These are phyloP conservation scores for Eurotiales sp. DNA, from an alignment of 2,329 filamentous ascomycete genomes.

Conservation along the genomic window DNA sequence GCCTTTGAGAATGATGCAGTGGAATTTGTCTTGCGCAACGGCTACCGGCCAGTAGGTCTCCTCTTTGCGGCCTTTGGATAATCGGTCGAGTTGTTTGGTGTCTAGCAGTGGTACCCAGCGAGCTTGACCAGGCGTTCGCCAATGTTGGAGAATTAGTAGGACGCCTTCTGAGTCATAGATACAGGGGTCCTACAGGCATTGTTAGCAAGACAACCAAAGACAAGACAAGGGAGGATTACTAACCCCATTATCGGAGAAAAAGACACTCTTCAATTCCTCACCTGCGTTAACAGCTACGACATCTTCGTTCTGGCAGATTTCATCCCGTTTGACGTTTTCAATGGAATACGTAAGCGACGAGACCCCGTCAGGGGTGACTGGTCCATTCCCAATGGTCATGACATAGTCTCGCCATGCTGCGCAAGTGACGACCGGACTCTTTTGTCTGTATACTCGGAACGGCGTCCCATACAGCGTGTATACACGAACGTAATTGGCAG, in stretches of 20 bases:
- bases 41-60: conserved; percentile 95
- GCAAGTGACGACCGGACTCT: conserved; percentile 89
- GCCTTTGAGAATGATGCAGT: conserved; percentile 98
- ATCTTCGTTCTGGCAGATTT: conserved; percentile 93
- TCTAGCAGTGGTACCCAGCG: conserved; percentile 91
- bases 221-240: conserved; percentile 27
- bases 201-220: conserved; percentile 8
- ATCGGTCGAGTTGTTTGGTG: conserved; percentile 75
- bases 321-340: conserved; percentile 88
- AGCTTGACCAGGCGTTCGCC: conserved; percentile 80
- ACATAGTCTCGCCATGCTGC: conserved; percentile 94
- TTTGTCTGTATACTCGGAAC: conserved; percentile 83
- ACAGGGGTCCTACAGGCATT: conserved; percentile 73
- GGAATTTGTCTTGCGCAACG: conserved; percentile 85
- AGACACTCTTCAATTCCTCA: conserved; percentile 71
- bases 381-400: conserved; percentile 91
- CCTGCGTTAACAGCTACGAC: conserved; percentile 77
- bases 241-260: conserved; percentile 89
- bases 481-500: conserved; percentile 80
- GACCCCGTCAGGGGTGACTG: conserved; percentile 72
- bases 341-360: conserved; percentile 84
- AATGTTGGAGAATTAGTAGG: conserved; percentile 81
- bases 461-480: conserved; percentile 92
- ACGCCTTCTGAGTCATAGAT: conserved; percentile 94
- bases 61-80: conserved; percentile 78